Evolutionary conservation across 2,329 filamentous ascomycete species (phyloP).

Genomic region (Dactylellina sp.): DNA sequence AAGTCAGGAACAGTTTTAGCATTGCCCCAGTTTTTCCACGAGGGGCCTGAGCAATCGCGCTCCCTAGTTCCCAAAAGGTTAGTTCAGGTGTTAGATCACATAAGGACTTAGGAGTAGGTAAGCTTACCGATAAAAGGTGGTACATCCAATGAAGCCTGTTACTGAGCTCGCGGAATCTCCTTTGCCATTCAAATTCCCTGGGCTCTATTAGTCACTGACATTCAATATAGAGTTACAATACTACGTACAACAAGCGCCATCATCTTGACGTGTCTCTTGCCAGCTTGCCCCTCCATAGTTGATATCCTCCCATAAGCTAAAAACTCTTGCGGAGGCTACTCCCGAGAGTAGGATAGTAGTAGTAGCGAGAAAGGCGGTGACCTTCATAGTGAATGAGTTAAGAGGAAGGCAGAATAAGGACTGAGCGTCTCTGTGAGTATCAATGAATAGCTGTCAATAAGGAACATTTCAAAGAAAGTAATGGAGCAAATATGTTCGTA

Average conservation of each 20-base stretch:
- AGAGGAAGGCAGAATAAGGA: constrained; percentile 11
- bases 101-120: neutral
- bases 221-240: constrained; percentile 4
- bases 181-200: constrained; percentile 12
- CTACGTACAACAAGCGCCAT: constrained; percentile 13
- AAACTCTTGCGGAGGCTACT: constrained; percentile 10
- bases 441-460: constrained; percentile 1
- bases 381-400: constrained; percentile 1
- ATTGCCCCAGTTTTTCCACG: constrained; percentile 12
- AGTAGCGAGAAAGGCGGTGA: neutral
- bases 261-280: constrained; percentile 5
- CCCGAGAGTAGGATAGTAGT: constrained; percentile 6
- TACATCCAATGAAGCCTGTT: constrained; percentile 7
- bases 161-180: constrained; percentile 8
- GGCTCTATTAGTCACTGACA: constrained; percentile 10
- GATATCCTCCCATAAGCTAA: constrained; percentile 1
- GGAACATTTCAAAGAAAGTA: neutral
- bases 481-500: constrained; percentile 3
- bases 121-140: constrained; percentile 11
- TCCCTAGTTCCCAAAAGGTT: constrained; percentile 6
- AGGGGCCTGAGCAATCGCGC: constrained; percentile 7
- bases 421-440: neutral
- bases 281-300: constrained; percentile 6
- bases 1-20: constrained; percentile 14
- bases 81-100: constrained; percentile 2